A percentile compares a stretch with the other conserved stretches of the same genome.
These are phyloP conservation scores for Flaveria brownii DNA, from an alignment of 129 eudicot species.

Conservation along the genomic window DNA sequence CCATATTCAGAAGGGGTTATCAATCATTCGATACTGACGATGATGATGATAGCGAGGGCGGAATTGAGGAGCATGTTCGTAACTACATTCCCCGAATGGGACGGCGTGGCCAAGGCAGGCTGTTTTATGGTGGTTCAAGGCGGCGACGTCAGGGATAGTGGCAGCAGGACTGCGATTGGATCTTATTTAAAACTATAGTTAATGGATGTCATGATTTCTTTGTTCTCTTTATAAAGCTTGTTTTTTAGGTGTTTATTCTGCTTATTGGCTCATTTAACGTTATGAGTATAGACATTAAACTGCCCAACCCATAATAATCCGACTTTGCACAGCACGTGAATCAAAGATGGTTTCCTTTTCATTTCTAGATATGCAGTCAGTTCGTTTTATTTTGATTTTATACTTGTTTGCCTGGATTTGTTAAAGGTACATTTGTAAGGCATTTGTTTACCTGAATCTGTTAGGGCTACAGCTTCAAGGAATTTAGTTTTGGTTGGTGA, in stretches of 20 bases:
- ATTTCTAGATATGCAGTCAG: neutral
- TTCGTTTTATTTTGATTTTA: neutral
- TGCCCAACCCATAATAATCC: slow-evolving; percentile 22
- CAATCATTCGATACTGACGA: slow-evolving; percentile 30
- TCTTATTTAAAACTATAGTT: slow-evolving; percentile 5
- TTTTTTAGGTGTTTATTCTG: slow-evolving; percentile 17
- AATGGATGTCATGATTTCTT: slow-evolving; percentile 9
- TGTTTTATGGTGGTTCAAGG: slow-evolving; percentile 35
- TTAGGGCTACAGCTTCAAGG: neutral
- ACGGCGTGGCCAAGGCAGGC: slow-evolving; percentile 35
- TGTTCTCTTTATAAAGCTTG: slow-evolving; percentile 13
- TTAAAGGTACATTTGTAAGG: neutral
- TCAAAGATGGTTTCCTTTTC: neutral
- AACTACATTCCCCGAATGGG: slow-evolving; percentile 23
- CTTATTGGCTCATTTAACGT: slow-evolving; percentile 18
- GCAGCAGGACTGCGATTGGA: slow-evolving; percentile 1
- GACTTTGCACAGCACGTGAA: slow-evolving; percentile 29
- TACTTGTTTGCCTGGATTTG: neutral
- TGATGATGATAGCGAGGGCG: slow-evolving; percentile 31
- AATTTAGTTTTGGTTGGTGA: neutral
- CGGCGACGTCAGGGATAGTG: slow-evolving; percentile 29
- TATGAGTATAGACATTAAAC: slow-evolving; percentile 24
- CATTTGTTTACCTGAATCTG: neutral
- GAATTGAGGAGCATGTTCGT: slow-evolving; percentile 13
- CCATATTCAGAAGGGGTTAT: slow-evolving; percentile 35